Evolutionary conservation across 306 rosid genomes (phyloP).

Genomic region (Styphnolobium japonicum): DNA sequence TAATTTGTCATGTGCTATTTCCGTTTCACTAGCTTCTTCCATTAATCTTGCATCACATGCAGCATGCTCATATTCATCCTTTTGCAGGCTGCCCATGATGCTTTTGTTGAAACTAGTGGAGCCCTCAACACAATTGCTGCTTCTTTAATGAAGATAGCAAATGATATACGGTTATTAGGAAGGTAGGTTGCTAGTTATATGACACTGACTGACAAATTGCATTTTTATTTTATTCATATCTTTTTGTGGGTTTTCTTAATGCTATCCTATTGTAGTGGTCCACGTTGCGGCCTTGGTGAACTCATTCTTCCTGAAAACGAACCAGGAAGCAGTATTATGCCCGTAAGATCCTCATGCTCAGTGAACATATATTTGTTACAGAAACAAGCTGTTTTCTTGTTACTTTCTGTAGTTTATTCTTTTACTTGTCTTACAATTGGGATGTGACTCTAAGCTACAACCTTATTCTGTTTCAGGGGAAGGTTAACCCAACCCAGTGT

Average conservation of each 20-base stretch:
- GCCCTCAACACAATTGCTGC: slow-evolving; percentile 84
- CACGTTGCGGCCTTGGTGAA: slow-evolving; percentile 98
- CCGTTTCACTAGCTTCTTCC: slow-evolving; percentile 13
- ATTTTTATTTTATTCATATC: not conserved
- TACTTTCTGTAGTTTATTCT: slow-evolving; percentile 12
- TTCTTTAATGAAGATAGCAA: slow-evolving; percentile 92
- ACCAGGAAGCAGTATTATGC: slow-evolving; percentile 99
- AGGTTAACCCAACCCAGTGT: slow-evolving; percentile 99
- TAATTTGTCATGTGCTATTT: not conserved
- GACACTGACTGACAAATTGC: not conserved
- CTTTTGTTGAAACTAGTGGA: slow-evolving; percentile 92
- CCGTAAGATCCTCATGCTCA: slow-evolving; percentile 55
- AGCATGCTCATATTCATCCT: slow-evolving; percentile 23
- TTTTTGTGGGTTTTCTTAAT: slow-evolving; percentile 21
- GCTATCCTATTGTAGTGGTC: slow-evolving; percentile 66
- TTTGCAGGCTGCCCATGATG: slow-evolving; percentile 97
- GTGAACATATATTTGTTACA: not conserved
- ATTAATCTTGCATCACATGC: slow-evolving; percentile 8
- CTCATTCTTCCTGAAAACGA: slow-evolving; percentile 98
- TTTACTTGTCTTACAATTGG: not conserved
- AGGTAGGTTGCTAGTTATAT: slow-evolving; percentile 52
- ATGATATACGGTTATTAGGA: slow-evolving; percentile 92
- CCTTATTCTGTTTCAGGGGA: slow-evolving; percentile 69
- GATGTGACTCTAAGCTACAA: slow-evolving; percentile 20
- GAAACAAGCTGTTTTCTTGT: not conserved